These are phyloP conservation scores for Acrodontium crateriforme DNA, from an alignment of 2,329 filamentous ascomycete genomes.

Conservation along the genomic window DNA sequence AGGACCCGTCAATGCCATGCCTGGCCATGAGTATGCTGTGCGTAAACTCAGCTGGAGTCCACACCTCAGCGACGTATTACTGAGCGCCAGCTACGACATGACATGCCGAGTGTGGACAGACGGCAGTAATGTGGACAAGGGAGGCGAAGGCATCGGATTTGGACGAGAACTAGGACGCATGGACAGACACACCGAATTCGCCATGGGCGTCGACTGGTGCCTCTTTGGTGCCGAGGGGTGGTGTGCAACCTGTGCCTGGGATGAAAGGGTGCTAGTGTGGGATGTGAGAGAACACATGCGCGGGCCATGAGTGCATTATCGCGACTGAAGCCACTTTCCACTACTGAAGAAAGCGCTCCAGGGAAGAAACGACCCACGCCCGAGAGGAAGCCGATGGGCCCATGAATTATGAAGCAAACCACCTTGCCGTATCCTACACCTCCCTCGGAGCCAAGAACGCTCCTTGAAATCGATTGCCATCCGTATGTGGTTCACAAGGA, in stretches of 20 bases:
- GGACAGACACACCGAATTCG: slow-evolving; percentile 90
- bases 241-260: slow-evolving; percentile 91
- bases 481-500: too few species aligned
- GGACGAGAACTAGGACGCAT: slow-evolving; percentile 64
- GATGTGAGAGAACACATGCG: slow-evolving; percentile 60
- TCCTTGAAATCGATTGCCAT: too few species aligned
- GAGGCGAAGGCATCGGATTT: slow-evolving; percentile 19
- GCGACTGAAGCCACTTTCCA: too few species aligned
- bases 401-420: too few species aligned
- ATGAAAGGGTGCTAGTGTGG: slow-evolving; percentile 83
- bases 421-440: too few species aligned
- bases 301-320: too few species aligned
- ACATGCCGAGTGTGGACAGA: slow-evolving; percentile 90
- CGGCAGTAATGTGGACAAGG: slow-evolving; percentile 40
- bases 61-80: slow-evolving; percentile 74
- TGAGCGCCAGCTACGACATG: slow-evolving; percentile 96
- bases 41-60: slow-evolving; percentile 81
- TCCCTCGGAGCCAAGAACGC: too few species aligned
- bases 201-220: slow-evolving; percentile 94
- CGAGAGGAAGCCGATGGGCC: too few species aligned
- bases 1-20: slow-evolving; percentile 59
- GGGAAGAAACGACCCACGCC: too few species aligned
- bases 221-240: slow-evolving; percentile 89
- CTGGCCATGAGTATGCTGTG: slow-evolving; percentile 85
- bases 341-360: too few species aligned